A percentile compares a stretch with the other conserved stretches of the same genome.
These are phyloP conservation scores for Aspergillus sclerotialis DNA, from an alignment of 2,329 filamentous ascomycete genomes.

Conservation along the genomic window DNA sequence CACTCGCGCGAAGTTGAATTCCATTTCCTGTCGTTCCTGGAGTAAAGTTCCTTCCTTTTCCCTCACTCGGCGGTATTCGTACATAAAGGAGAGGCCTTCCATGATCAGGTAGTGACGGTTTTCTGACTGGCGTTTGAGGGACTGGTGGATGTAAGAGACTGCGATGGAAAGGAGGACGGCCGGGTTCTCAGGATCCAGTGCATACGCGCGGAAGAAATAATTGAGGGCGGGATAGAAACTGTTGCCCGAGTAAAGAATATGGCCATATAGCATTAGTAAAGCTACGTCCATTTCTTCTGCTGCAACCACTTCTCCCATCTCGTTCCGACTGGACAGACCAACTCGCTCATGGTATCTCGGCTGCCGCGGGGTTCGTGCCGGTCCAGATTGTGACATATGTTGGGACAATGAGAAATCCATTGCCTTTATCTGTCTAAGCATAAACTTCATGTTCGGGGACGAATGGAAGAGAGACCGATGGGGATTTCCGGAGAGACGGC, in stretches of 20 bases:
- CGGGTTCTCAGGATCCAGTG: slow-evolving; percentile 68
- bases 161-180: slow-evolving; percentile 76
- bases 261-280: slow-evolving; percentile 80
- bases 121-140: slow-evolving; percentile 79
- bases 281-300: slow-evolving; percentile 62
- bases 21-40: slow-evolving; percentile 62
- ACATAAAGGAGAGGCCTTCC: slow-evolving; percentile 77
- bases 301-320: slow-evolving; percentile 26
- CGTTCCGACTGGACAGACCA: slow-evolving; percentile 32
- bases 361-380: slow-evolving; percentile 28
- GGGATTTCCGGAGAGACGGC: slow-evolving; percentile 66
- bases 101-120: slow-evolving; percentile 83
- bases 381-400: slow-evolving; percentile 34
- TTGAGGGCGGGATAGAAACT: slow-evolving; percentile 78
- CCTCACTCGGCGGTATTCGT: slow-evolving; percentile 62
- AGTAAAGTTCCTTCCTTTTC: slow-evolving; percentile 35
- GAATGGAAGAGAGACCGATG: slow-evolving; percentile 59
- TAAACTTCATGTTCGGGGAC: slow-evolving; percentile 79
- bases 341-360: slow-evolving; percentile 38
- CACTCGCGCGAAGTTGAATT: slow-evolving; percentile 70
- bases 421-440: slow-evolving; percentile 83
- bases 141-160: slow-evolving; percentile 79
- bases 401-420: slow-evolving; percentile 65
- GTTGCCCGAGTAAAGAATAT: slow-evolving; percentile 77
- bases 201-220: slow-evolving; percentile 73